Percentiles rank a stretch among this genome's conserved stretches.
phyloP scores from a whole-genome alignment of 371 early-diverging fungal genomes.

The Catenaria anguillulae region DNA sequence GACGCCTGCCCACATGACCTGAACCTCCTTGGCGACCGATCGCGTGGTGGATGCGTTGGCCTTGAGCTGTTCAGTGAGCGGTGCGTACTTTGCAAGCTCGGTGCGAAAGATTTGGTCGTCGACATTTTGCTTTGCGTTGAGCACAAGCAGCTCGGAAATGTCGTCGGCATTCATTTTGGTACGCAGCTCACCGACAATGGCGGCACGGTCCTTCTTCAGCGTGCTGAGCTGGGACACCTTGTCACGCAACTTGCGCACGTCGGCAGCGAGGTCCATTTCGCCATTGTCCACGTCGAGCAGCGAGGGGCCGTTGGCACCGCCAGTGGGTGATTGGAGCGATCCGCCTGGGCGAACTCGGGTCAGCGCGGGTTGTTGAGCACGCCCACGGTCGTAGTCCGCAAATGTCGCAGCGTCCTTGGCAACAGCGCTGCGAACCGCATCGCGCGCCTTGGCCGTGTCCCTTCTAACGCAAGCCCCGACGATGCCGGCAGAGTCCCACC shows the following conservation, averaged over 20 bases:
- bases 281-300: slow-evolving; percentile 49
- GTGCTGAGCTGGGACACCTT: slow-evolving; percentile 55
- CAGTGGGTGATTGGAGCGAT: slow-evolving; percentile 12
- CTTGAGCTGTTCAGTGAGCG: slow-evolving; percentile 54
- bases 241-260: slow-evolving; percentile 46
- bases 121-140: slow-evolving; percentile 60
- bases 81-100: slow-evolving; percentile 78
- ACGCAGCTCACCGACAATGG: slow-evolving; percentile 65
- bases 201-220: slow-evolving; percentile 59
- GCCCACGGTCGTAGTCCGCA: no score
- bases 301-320: slow-evolving; percentile 23
- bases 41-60: slow-evolving; percentile 51
- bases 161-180: slow-evolving; percentile 66
- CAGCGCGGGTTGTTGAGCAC: no score
- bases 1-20: slow-evolving; percentile 39
- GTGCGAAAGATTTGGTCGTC: slow-evolving; percentile 73
- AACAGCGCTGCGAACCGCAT: slow-evolving; percentile 8
- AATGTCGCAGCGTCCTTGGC: slow-evolving; percentile 12
- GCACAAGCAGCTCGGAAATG: slow-evolving; percentile 62
- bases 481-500: not conserved
- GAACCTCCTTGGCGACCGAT: slow-evolving; percentile 46
- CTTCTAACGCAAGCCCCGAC: not conserved
- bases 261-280: slow-evolving; percentile 20
- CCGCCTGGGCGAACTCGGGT: no score
- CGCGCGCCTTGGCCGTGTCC: not conserved